phyloP scores from a whole-genome alignment of 2,329 filamentous ascomycete species.

The Claviceps digitariae region DNA sequence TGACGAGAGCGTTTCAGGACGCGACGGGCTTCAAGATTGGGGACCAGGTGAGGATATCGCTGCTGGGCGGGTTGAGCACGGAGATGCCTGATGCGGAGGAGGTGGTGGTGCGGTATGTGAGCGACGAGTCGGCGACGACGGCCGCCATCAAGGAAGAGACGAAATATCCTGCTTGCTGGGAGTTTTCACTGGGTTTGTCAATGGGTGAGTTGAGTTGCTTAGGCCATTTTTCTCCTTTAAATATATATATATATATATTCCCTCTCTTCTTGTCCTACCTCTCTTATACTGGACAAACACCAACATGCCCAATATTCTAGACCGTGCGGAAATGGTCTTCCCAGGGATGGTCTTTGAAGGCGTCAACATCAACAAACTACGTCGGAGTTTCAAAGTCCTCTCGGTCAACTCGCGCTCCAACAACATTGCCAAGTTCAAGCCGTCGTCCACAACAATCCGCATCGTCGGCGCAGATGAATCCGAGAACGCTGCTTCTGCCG shows the following conservation, averaged over 20 bases:
- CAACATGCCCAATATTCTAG: conserved; percentile 19
- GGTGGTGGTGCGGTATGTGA: conserved; percentile 48
- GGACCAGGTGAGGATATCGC: conserved; percentile 47
- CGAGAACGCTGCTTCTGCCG: conserved; percentile 7
- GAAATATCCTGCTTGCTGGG: conserved; percentile 23
- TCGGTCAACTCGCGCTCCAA: conserved; percentile 39
- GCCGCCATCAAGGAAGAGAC: conserved; percentile 16
- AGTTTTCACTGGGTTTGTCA: conserved; percentile 18
- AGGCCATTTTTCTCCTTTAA: neutral
- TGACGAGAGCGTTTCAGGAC: conserved; percentile 61
- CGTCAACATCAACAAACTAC: conserved; percentile 21
- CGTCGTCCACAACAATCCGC: conserved; percentile 23
- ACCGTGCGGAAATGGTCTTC: conserved; percentile 53
- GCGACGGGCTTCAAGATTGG: conserved; percentile 59
- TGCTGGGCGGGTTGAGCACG: conserved; percentile 27
- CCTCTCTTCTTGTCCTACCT: too few species aligned
- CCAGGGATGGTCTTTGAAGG: conserved; percentile 59
- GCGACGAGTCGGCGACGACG: conserved; percentile 22
- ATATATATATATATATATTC: too few species aligned
- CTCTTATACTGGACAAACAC: neutral
- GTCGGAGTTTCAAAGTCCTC: conserved; percentile 36
- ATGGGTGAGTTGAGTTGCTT: conserved; percentile 15
- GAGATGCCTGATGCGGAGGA: conserved; percentile 39
- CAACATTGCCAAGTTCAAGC: conserved; percentile 30
- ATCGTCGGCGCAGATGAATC: conserved; percentile 21